These are phyloP conservation scores for Claviceps pazoutovae DNA, from an alignment of 2,329 filamentous ascomycete species.

Conservation along the genomic window DNA sequence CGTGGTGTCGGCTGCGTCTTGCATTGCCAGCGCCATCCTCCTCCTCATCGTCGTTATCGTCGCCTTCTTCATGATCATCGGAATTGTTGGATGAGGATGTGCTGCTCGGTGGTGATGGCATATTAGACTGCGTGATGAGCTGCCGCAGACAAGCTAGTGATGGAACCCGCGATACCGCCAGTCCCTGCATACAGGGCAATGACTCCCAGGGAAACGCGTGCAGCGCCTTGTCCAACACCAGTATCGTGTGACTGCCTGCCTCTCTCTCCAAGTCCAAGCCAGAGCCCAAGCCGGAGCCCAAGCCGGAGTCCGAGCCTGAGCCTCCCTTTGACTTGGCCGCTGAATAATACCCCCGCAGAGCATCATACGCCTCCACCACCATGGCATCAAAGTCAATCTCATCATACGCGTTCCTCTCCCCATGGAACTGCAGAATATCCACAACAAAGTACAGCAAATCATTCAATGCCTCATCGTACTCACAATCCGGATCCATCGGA, in stretches of 20 bases:
- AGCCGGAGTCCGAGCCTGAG: slow-evolving; percentile 11
- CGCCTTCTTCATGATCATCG: neutral
- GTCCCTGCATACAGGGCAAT: slow-evolving; percentile 65
- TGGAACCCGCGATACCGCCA: slow-evolving; percentile 75
- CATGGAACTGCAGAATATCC: slow-evolving; percentile 91
- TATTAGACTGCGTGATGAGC: slow-evolving; percentile 44
- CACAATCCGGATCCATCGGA: slow-evolving; percentile 49
- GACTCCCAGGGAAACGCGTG: slow-evolving; percentile 96
- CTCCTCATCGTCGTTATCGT: neutral
- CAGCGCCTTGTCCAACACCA: slow-evolving; percentile 82
- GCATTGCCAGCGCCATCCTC: neutral
- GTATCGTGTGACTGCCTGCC: slow-evolving; percentile 55
- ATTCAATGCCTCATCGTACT: slow-evolving; percentile 79
- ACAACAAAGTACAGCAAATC: slow-evolving; percentile 93
- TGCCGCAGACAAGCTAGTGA: slow-evolving; percentile 72
- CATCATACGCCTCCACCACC: slow-evolving; percentile 76
- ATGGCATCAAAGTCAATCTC: slow-evolving; percentile 93
- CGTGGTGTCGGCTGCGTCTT: slow-evolving; percentile 33
- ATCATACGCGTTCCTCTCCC: slow-evolving; percentile 91
- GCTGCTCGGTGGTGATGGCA: neutral
- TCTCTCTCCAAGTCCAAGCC: slow-evolving; percentile 21
- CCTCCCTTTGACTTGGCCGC: slow-evolving; percentile 20
- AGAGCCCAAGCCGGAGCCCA: slow-evolving; percentile 7
- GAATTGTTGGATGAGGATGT: neutral
- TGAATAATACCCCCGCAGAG: slow-evolving; percentile 63